Conservation (phyloP, 2,329 filamentous ascomycete genomes). For the Cladophialophora psammophila region DNA sequence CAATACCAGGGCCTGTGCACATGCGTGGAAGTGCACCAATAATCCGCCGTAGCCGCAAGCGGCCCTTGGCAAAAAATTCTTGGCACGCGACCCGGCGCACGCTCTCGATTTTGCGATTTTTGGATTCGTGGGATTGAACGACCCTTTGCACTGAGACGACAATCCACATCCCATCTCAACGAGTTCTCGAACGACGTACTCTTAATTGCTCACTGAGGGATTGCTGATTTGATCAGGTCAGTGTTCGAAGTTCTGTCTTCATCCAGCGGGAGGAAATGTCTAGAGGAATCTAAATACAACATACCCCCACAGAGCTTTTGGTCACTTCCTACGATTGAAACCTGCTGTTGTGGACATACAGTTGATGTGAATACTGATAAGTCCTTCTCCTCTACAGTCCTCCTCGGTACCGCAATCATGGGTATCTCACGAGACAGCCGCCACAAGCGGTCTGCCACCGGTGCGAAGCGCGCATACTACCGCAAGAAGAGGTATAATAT, state of each 20-base stretch:
- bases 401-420: slow-evolving; percentile 79
- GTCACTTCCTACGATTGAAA: neutral
- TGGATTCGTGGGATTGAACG: slow-evolving; percentile 7
- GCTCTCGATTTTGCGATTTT: slow-evolving; percentile 14
- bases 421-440: slow-evolving; percentile 99
- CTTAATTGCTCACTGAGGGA: slow-evolving; percentile 38
- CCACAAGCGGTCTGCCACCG: slow-evolving; percentile 99
- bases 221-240: slow-evolving; percentile 35
- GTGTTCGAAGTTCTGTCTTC: slow-evolving; percentile 17
- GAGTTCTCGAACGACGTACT: slow-evolving; percentile 30
- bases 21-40: neutral
- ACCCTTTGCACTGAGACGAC: slow-evolving; percentile 10
- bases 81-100: slow-evolving; percentile 9
- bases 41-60: neutral
- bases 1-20: neutral
- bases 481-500: slow-evolving; percentile 66
- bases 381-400: slow-evolving; percentile 44
- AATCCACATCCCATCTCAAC: slow-evolving; percentile 18
- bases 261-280: neutral
- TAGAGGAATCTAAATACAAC: neutral
- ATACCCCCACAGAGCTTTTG: neutral
- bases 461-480: slow-evolving; percentile 96
- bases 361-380: slow-evolving; percentile 15
- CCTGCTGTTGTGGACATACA: neutral
- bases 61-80: slow-evolving; percentile 4